Conservation (phyloP, 106 monocot species). For the Dendrobium officinale region DNA sequence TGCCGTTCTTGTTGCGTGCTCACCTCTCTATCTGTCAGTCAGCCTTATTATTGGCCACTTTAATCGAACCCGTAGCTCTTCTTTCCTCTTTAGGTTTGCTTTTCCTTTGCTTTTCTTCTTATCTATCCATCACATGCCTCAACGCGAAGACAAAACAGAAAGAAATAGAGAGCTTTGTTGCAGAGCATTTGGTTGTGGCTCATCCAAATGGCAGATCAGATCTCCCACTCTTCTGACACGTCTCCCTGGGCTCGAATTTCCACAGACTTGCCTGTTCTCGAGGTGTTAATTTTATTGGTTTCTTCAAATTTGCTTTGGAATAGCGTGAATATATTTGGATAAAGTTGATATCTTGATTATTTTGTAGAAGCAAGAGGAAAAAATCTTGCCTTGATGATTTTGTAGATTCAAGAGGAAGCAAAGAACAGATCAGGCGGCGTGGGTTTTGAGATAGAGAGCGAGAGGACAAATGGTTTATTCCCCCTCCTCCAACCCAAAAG, state of each 20-base stretch:
- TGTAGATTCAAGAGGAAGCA: background rate
- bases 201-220: background rate
- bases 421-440: background rate
- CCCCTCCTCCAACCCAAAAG: too few species aligned
- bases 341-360: background rate
- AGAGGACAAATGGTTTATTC: background rate
- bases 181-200: background rate
- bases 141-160: background rate
- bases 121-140: background rate
- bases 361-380: background rate
- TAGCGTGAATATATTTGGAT: too few species aligned
- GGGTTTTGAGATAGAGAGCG: background rate
- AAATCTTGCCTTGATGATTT: background rate
- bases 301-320: background rate
- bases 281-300: background rate
- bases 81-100: background rate
- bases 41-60: background rate
- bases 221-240: background rate
- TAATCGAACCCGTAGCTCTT: background rate
- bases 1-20: slow-evolving; percentile 18
- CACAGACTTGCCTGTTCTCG: background rate
- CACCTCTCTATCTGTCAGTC: slow-evolving; percentile 18
- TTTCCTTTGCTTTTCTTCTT: background rate
- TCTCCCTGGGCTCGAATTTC: background rate
- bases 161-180: background rate